Base-by-base conservation (phyloP, 1,284 basidiomycete genomes). In the Kalmanozyma brasiliensis region DNA sequence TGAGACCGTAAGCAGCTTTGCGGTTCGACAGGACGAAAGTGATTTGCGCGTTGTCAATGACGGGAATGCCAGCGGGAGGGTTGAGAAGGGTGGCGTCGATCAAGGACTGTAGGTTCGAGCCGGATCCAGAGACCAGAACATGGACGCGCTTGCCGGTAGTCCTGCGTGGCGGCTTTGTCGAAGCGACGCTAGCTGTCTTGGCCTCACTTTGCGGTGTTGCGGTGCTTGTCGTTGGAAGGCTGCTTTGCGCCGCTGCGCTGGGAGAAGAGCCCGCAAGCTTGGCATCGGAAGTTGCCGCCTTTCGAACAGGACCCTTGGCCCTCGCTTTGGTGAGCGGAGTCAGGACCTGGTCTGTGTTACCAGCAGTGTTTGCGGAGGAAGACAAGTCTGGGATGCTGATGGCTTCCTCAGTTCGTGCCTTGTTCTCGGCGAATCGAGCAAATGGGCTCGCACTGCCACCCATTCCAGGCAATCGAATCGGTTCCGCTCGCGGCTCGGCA, bases 41-140 rank as follows among this genome's bases (percentile, higher is more conserved):
- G 81, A 98, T 91, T 47, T 86, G 83, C 1, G 90, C 85, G 63
- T 89, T 83, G 1, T 63, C 57, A 24, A 81, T 72, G 20, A 53
- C 52, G 5, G 75, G 75, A 8, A 56, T 22, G 10, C 59, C 68
- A 20, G 59, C 26, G 19, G 64, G 58, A 38, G 23, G 92, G 89
- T 37, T 92, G 82, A 46, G 86, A 84, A 14, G 90, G 87, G 87
- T 82, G 6, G 94, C 93, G 82, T 97, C 91, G 77, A 98, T 92
- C 59, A 98, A 86, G 0, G 95, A 94, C 84, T 98, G 94, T 22
- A 98, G 87, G 84, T 98, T 98, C 26, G 91, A 91, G 37, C 95
- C 80, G 9, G 78, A 80, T 32, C 80, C 80, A 6, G 78, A 80
- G 20, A 81, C 75, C 19, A 81, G 71, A 16, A 81, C 80, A 14